Evolutionary conservation across 108 stramenopile genomes (phyloP).

Genomic region (Poteriospumella lacustris): DNA sequence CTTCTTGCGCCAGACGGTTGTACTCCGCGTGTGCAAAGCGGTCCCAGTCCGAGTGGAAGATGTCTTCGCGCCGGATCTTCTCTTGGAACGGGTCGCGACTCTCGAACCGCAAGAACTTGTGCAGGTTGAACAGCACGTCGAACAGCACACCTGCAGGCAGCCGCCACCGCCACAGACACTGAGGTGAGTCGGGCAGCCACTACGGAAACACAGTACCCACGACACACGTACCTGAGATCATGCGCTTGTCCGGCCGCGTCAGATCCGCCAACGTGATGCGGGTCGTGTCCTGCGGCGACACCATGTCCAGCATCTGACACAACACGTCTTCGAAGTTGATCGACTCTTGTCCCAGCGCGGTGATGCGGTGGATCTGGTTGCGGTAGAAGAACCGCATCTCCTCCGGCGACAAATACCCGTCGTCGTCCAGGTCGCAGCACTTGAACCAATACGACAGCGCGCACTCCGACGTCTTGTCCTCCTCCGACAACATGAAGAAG

Average conservation of each 20-base stretch:
- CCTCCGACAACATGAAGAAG: slow-evolving; percentile 94
- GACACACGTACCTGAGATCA: slow-evolving; percentile 35
- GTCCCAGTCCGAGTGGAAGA: slow-evolving; percentile 95
- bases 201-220: slow-evolving; percentile 55
- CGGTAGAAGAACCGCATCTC: slow-evolving; percentile 83
- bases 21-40: slow-evolving; percentile 89
- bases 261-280: background rate
- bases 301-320: slow-evolving; percentile 98
- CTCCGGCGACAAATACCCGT: slow-evolving; percentile 83
- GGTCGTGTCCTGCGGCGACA: slow-evolving; percentile 45
- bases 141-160: too few relatives aligned
- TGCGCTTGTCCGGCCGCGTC: slow-evolving; percentile 22
- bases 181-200: slow-evolving; percentile 69
- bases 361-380: slow-evolving; percentile 84
- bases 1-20: slow-evolving; percentile 84
- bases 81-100: slow-evolving; percentile 84
- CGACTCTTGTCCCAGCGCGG: slow-evolving; percentile 91
- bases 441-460: slow-evolving; percentile 90
- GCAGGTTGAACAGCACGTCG: slow-evolving; percentile 93
- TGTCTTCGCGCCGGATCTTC: slow-evolving; percentile 72
- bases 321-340: slow-evolving; percentile 92
- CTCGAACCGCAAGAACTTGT: slow-evolving; percentile 96
- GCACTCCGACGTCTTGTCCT: slow-evolving; percentile 87
- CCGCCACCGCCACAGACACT: slow-evolving; percentile 77
- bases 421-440: slow-evolving; percentile 91